A percentile compares a stretch with the other conserved stretches of the same genome.
phyloP scores from a whole-genome alignment of 2,329 filamentous ascomycete species.

The Nothopassalora personata region DNA sequence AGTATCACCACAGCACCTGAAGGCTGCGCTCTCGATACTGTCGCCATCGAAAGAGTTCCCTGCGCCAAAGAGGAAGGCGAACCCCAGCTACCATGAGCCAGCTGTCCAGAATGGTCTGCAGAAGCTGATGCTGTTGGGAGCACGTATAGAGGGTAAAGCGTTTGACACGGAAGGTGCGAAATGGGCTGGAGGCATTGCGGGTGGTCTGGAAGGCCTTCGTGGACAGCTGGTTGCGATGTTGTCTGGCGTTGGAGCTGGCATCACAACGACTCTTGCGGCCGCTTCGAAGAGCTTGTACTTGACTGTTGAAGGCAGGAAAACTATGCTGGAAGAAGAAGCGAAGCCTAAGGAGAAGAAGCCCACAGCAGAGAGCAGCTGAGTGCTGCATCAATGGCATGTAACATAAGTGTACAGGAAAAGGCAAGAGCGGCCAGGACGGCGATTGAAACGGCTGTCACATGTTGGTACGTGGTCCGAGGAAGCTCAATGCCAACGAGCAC shows the following conservation, averaged over 20 bases:
- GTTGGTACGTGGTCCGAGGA: too few relatives aligned
- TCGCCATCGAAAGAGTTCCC: conserved; percentile 69
- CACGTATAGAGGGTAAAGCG: conserved; percentile 76
- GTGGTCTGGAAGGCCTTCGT: conserved; percentile 73
- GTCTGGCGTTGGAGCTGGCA: conserved; percentile 69
- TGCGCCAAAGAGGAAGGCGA: conserved; percentile 68
- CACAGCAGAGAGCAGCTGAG: not conserved
- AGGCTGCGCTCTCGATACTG: conserved; percentile 72
- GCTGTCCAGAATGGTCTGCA: conserved; percentile 73
- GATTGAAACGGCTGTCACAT: too few relatives aligned
- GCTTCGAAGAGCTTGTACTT: conserved; percentile 78
- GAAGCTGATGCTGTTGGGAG: conserved; percentile 82
- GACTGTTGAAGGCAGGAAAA: conserved; percentile 75
- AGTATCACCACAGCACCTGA: conserved; percentile 78
- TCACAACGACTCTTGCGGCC: conserved; percentile 75
- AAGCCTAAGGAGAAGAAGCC: conserved; percentile 23
- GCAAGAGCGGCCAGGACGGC: not conserved
- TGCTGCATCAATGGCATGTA: not conserved
- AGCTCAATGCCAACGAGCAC: too few relatives aligned
- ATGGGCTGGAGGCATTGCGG: conserved; percentile 72
- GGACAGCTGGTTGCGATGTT: conserved; percentile 76
- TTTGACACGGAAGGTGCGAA: conserved; percentile 69
- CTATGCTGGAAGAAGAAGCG: conserved; percentile 71
- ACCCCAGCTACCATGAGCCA: conserved; percentile 75
- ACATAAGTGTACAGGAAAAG: not conserved